These are phyloP conservation scores for Trichoderma brevicompactum DNA, from an alignment of 2,329 filamentous ascomycete genomes.

Conservation along the genomic window DNA sequence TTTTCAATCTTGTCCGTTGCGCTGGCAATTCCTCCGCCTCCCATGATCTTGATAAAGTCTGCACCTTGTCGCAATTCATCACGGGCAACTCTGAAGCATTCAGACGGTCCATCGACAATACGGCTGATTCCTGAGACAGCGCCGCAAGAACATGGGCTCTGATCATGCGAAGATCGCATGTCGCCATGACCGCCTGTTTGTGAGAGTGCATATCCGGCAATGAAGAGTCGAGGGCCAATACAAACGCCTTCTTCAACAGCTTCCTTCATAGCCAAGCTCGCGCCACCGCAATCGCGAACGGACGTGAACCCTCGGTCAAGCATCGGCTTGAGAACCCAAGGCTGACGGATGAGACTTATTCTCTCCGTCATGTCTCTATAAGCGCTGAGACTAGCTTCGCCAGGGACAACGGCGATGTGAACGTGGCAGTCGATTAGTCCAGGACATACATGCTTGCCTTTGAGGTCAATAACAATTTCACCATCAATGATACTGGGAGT, in stretches of 20 bases:
- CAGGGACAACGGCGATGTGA: slow-evolving; percentile 40
- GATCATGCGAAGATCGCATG: slow-evolving; percentile 46
- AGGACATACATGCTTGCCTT: slow-evolving; percentile 38
- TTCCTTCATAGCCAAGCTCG: slow-evolving; percentile 56
- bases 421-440: slow-evolving; percentile 42
- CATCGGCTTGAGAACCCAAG: slow-evolving; percentile 54
- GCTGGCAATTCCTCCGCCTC: slow-evolving; percentile 58
- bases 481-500: background rate
- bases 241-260: slow-evolving; percentile 58
- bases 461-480: slow-evolving; percentile 33
- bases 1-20: slow-evolving; percentile 58
- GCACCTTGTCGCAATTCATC: slow-evolving; percentile 60
- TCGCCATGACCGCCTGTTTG: slow-evolving; percentile 65
- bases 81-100: slow-evolving; percentile 56
- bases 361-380: slow-evolving; percentile 39
- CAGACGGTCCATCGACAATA: slow-evolving; percentile 57
- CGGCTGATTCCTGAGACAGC: slow-evolving; percentile 43
- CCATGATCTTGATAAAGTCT: slow-evolving; percentile 68
- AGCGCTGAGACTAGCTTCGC: slow-evolving; percentile 36
- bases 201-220: slow-evolving; percentile 56
- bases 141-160: slow-evolving; percentile 51
- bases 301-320: slow-evolving; percentile 61
- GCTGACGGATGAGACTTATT: slow-evolving; percentile 50
- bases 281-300: slow-evolving; percentile 62
- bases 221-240: slow-evolving; percentile 59